Evolutionary conservation across 2,329 filamentous ascomycete species (phyloP), one percentile per base, ranked within the genome.

Genomic region (Fusarium metavorans): DNA sequence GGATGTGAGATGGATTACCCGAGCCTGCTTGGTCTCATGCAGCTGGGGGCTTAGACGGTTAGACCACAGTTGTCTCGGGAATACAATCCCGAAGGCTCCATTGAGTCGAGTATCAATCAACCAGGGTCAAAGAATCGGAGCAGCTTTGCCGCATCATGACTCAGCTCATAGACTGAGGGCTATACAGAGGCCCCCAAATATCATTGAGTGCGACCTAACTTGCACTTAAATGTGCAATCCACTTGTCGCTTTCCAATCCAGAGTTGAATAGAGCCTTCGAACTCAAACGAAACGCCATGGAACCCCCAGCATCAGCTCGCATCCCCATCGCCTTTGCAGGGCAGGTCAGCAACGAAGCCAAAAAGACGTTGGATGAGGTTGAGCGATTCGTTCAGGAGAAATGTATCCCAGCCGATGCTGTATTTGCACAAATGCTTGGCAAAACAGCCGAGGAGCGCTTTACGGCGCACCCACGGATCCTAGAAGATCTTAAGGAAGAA

Each of bases 371-470:
- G 8, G 37, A 39, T n/a, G 18, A 63, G 43, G 43, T 63, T 8
- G 60, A 54, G 20, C 43, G 41, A 7, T 63, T 63, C 23, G 60
- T 63, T 2, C 41, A 63, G 30, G 60, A 54, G 16, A 27, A 50
- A 63, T 63, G 60, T 30, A 52, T 56, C 20, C 61, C 61, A 18
- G 61, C 61, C 11, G 61, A 64, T n/a, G 45, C 45, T 14, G 34
- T 64, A 18, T 64, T 39, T 35, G 11, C 61, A 3, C 39, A 64
- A 25, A 43, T 50, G 45, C 61, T 64, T 2, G 34, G 45, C 13
- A 27, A 9, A 25, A 27, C 45, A 9, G 6, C 25, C 23, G 23
- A 50, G 16, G 14, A 50, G 25, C 45, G 23, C 14, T 50, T 50
- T 16, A 5, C 45, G 1, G 25, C 23, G 3, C 45, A 50, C 45